Evolutionary conservation across 768 basidiomycete species (phyloP), one percentile per base, ranked within the genome.

Genomic region (Ramaria rubella): DNA sequence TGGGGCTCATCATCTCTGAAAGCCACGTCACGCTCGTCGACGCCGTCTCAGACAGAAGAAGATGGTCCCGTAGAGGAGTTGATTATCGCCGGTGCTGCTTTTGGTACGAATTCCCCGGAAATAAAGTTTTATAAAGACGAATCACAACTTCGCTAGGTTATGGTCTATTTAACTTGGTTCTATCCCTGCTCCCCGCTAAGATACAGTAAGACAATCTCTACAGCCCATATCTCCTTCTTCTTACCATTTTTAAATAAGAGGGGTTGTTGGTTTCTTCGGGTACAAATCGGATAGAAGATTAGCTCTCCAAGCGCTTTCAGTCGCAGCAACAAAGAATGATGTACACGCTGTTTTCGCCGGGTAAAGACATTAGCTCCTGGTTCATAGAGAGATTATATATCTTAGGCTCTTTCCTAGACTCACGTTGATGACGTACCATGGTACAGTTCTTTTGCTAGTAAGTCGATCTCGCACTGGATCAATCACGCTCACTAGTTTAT

Each of bases 401-500:
- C 48, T 38, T 9, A 60, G 11, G 49, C 51, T 24, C 46, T 46
- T 63, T 29, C 19, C 17, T 55, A 86, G 86, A 14, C 71, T 91
- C n/a, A 79, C 86, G 0, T 69, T 92, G 7, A 90, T 92, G 86
- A 86, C 86, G 3, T 90, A 90, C 64, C 74, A 87, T 52, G 85
- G 88, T 26, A 77, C 83, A 50, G 79, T 90, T 4, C 74, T 90
- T 2, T 77, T 87, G 0, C 65, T 87, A 29, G 55, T 33, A 33
- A 7, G 14, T 56, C 17, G 15, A 34, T 48, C 30, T 19, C n/a
- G 8, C 21, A 5, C 31, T 11, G 19, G 44, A 30, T 24, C 14
- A 5, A 5, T 33, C 34, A 49, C 44, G 31, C 6, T 30, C 14
- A 17, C 44, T 56, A 29, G 48, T 34, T 12, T 30, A 15, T 11